A percentile compares a stretch with the other conserved stretches of the same genome.
These are phyloP conservation scores for Parachaetomium inaequale DNA, from an alignment of 495 filamentous ascomycete genomes.

Conservation along the genomic window DNA sequence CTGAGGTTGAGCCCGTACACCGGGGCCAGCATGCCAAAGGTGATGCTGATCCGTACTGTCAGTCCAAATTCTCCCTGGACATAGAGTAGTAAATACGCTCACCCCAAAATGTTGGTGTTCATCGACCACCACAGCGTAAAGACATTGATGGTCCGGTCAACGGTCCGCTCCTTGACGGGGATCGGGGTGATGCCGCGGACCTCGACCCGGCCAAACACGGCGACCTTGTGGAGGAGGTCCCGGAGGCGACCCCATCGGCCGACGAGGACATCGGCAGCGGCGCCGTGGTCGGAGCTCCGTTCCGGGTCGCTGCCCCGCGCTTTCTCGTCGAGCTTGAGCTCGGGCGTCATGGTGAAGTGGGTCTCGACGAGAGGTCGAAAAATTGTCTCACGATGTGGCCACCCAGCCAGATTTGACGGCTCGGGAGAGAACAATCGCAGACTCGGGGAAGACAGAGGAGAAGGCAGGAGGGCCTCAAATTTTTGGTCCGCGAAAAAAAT, in stretches of 20 bases:
- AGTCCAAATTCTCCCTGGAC: background rate
- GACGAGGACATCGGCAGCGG: background rate
- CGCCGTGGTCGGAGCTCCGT: background rate
- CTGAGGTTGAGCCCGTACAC: constrained; percentile 47
- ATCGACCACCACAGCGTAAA: constrained; percentile 48
- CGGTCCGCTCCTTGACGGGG: constrained; percentile 49
- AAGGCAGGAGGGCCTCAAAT: background rate
- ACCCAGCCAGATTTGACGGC: background rate
- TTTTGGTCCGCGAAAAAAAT: constrained; percentile 3
- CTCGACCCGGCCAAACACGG: constrained; percentile 35
- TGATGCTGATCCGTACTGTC: constrained; percentile 41
- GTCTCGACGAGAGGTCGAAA: background rate
- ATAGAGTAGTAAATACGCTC: constrained; percentile 14
- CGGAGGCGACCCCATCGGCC: constrained; percentile 4
- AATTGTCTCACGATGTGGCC: background rate
- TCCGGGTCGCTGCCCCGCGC: background rate
- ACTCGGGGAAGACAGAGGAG: no score
- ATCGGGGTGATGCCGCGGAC: constrained; percentile 51
- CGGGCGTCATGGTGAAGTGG: constrained; percentile 7
- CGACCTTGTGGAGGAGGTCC: constrained; percentile 3
- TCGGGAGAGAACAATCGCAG: background rate
- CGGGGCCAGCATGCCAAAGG: constrained; percentile 54
- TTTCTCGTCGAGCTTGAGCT: background rate
- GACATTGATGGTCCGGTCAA: constrained; percentile 45
- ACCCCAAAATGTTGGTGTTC: constrained; percentile 44